A percentile compares a stretch with the other conserved stretches of the same genome.
Evolutionary conservation across 2,329 filamentous ascomycete genomes (phyloP).

Genomic region (Exserohilum turcica): DNA sequence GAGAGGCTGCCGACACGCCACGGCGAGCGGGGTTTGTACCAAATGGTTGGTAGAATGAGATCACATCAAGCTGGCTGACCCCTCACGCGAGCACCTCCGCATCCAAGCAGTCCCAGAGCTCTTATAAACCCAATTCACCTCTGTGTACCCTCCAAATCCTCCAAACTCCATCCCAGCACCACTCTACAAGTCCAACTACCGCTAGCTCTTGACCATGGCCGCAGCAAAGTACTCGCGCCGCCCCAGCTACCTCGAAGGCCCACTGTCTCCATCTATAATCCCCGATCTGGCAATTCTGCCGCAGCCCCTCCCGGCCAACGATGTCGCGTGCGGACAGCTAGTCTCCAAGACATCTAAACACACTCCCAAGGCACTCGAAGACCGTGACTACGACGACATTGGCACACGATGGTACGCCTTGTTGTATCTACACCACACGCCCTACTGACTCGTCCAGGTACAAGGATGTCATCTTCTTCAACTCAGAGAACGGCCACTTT

Average conservation of each 20-base stretch:
- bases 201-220: conserved; percentile 25
- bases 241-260: conserved; percentile 33
- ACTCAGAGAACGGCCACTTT: conserved; percentile 30
- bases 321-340: conserved; percentile 40
- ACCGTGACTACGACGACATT: conserved; percentile 45
- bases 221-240: conserved; percentile 37
- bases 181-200: conserved; percentile 3
- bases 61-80: conserved; percentile 44
- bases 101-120: conserved; percentile 10
- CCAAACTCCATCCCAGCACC: too few species aligned
- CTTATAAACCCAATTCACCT: neutral
- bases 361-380: conserved; percentile 33
- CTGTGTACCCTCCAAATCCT: neutral
- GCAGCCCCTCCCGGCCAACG: conserved; percentile 31
- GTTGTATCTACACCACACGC: neutral
- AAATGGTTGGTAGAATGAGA: conserved; percentile 37
- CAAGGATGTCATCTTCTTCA: conserved; percentile 45
- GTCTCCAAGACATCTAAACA: conserved; percentile 39
- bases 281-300: conserved; percentile 43
- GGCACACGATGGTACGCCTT: conserved; percentile 38
- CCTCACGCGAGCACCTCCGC: conserved; percentile 39
- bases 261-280: conserved; percentile 39
- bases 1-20: conserved; percentile 23
- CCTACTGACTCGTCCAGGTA: conserved; percentile 15
- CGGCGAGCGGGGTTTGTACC: conserved; percentile 33